Conservation (phyloP, 2,329 filamentous ascomycete species). For the Penicillium fuscoglaucum region DNA sequence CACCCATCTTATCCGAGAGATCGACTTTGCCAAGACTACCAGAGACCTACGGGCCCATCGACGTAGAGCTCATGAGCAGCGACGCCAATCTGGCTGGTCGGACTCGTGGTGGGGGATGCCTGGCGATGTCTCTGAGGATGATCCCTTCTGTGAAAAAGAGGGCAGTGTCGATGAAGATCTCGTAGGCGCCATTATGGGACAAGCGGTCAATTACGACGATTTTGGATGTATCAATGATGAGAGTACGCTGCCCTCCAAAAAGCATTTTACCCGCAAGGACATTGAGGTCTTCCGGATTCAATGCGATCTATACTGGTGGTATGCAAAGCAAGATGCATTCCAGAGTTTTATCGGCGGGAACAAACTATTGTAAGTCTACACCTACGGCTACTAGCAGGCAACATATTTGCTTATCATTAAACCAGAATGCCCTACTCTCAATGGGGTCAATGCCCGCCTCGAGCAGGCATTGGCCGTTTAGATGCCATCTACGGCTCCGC, state of each 20-base stretch:
- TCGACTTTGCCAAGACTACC: constrained; percentile 74
- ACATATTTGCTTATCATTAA: constrained; percentile 26
- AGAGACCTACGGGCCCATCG: constrained; percentile 67
- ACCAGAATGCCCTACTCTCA: constrained; percentile 72
- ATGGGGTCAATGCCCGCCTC: constrained; percentile 86
- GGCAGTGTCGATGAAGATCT: constrained; percentile 57
- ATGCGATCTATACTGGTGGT: constrained; percentile 93
- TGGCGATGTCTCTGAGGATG: constrained; percentile 42
- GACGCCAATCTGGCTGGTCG: constrained; percentile 28
- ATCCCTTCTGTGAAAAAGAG: constrained; percentile 45
- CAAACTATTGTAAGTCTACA: constrained; percentile 69
- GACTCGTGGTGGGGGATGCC: constrained; percentile 26
- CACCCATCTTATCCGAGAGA: constrained; percentile 76
- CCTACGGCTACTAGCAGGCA: neutral
- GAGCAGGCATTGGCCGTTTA: constrained; percentile 73
- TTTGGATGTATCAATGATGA: constrained; percentile 52
- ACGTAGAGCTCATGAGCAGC: constrained; percentile 45
- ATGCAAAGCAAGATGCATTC: constrained; percentile 88
- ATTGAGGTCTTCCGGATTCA: constrained; percentile 77
- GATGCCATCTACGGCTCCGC: constrained; percentile 84
- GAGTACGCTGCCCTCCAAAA: constrained; percentile 26
- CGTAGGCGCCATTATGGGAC: constrained; percentile 60
- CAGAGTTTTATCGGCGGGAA: constrained; percentile 89
- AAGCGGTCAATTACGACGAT: constrained; percentile 58
- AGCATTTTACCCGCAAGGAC: constrained; percentile 55